Evolutionary conservation across 2,329 filamentous ascomycete genomes (phyloP).

Genomic region (Venturia asperata): DNA sequence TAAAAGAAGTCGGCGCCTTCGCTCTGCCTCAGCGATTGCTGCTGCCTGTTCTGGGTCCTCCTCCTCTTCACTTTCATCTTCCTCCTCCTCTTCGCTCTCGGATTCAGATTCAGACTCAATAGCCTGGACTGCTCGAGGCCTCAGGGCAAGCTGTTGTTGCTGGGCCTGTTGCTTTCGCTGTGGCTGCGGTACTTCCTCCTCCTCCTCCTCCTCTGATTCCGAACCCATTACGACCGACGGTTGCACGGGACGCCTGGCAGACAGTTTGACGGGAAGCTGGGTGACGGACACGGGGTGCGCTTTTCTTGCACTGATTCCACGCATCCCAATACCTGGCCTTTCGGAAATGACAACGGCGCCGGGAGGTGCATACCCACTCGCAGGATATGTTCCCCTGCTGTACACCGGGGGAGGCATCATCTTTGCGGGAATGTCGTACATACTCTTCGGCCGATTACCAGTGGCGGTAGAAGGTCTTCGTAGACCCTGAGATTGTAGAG

Average conservation of each 20-base stretch:
- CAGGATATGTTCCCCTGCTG: not conserved
- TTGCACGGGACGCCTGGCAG: slow-evolving; percentile 2
- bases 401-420: not conserved
- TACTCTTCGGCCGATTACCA: slow-evolving; percentile 8
- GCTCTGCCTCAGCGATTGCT: not conserved
- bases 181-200: not conserved
- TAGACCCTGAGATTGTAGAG: not conserved
- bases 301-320: not conserved
- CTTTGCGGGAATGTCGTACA: slow-evolving; percentile 10
- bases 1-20: not conserved
- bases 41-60: slow-evolving; percentile 1
- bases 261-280: not conserved
- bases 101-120: not conserved
- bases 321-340: not conserved
- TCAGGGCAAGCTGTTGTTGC: not conserved
- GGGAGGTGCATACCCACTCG: not conserved
- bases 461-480: not conserved
- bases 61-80: slow-evolving; percentile 7
- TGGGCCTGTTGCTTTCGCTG: not conserved
- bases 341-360: slow-evolving; percentile 1
- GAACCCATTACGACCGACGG: slow-evolving; percentile 4
- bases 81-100: slow-evolving; percentile 6
- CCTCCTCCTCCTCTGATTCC: slow-evolving; percentile 2
- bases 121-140: not conserved
- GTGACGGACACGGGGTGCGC: slow-evolving; percentile 7